Evolutionary conservation across 2,329 filamentous ascomycete genomes (phyloP), one percentile per base, ranked within the genome.

Genomic region (Xylogone sp.): DNA sequence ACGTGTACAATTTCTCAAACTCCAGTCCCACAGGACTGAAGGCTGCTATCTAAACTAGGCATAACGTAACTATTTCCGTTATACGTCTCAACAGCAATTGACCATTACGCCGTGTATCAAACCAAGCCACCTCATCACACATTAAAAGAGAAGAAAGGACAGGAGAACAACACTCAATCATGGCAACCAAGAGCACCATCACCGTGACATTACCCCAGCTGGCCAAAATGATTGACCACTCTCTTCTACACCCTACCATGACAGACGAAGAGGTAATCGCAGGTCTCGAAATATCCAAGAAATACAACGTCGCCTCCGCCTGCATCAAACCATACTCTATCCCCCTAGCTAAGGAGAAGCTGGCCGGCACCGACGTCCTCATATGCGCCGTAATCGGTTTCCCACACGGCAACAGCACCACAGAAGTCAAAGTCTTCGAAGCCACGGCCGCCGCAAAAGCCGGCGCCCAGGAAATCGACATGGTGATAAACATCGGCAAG

Each of bases 401-500:
- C 56, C 82, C 82, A 0, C 77, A 82, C 58, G 81, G 82, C 2
- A 82, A 76, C 63, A 77, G 72, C 56, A 81, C 75, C 1, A 77
- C 75, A 0, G 64, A 68, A 12, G 71, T 77, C 54, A 85, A 85
- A 59, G 72, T 80, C 1, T 65, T 69, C 21, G 82, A 84, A 58
- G 77, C 81, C 0, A 62, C 62, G 0, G 69, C 70, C 1, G 80
- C 79, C 0, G 71, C 71, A 0, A 57, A 66, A 2, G 71, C 70
- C 0, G 81, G 80, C 1, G 80, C 74, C 1, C 57, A 65, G 1
- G 81, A 84, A 61, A 75, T 84, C 21, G 81, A 84, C 61, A 78
- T 84, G 75, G 80, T 84, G 1, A 69, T 84, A 55, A 83, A 85
- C 52, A 64, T 84, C 10, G 81, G 81, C 29, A 82, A 83, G 57